These are phyloP conservation scores for Pythium dissotocum DNA, from an alignment of 352 stramenopile genomes.

Conservation along the genomic window DNA sequence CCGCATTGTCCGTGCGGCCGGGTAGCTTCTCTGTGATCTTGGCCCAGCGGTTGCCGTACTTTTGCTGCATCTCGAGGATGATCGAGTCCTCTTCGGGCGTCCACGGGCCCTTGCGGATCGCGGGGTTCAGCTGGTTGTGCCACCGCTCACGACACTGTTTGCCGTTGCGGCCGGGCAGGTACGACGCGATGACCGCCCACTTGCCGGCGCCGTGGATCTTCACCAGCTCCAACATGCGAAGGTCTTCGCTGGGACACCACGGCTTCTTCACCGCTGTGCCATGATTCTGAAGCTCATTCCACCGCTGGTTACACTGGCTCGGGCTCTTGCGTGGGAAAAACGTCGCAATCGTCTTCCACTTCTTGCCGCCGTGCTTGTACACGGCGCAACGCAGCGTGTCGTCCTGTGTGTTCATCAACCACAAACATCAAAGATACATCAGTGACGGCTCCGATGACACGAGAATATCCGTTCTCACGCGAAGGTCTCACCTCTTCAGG, in stretches of 20 bases:
- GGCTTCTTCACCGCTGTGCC: constrained; percentile 63
- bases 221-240: constrained; percentile 63
- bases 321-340: constrained; percentile 48
- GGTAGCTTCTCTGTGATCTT: constrained; percentile 97
- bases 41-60: constrained; percentile 96
- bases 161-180: constrained; percentile 78
- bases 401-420: constrained; percentile 39
- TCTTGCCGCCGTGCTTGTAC: constrained; percentile 75
- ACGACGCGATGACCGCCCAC: constrained; percentile 83
- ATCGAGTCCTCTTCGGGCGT: constrained; percentile 84
- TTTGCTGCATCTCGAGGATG: constrained; percentile 78
- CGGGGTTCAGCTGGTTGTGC: constrained; percentile 85
- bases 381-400: constrained; percentile 66
- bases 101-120: constrained; percentile 80
- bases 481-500: constrained; percentile 41
- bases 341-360: constrained; percentile 72
- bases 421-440: not conserved
- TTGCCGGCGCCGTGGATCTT: constrained; percentile 58
- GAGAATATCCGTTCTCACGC: not conserved
- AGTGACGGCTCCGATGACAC: not conserved
- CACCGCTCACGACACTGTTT: constrained; percentile 90
- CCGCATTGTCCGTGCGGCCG: constrained; percentile 94
- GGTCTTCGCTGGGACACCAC: constrained; percentile 65
- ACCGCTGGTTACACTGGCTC: constrained; percentile 62
- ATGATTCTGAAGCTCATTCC: constrained; percentile 71